Base-by-base conservation (phyloP, 1,139 yeast species). In the Candida tropicalis region DNA sequence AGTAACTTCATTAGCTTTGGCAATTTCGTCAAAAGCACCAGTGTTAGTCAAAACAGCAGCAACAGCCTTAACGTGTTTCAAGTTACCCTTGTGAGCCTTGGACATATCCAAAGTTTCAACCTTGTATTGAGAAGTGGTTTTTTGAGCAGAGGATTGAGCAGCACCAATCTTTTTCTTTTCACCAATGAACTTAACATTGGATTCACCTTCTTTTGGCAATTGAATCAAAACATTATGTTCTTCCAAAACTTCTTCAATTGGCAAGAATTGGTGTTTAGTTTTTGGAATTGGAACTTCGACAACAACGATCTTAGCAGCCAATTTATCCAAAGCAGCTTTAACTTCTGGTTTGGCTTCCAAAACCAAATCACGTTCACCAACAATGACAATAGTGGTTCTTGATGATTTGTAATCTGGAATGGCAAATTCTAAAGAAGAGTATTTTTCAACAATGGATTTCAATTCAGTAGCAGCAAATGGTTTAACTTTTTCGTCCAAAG, bases 51-150 rank as follows among this genome's bases (percentile, higher is more conserved):
- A 84, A 62, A 75, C 87, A 13, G 83, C 71, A 37, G 91, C 84
- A 45, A 91, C 73, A 29, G 83, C 79, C 55, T 80, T 80, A 26
- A 95, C 96, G 57, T 91, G 97, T 24, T 70, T 62, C 46, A 82
- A 64, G 58, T 87, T 83, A 56, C 87, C 88, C 57, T 88, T 87
- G 63, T 91, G 97, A 31, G 97, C 96, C 62, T 80, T 84, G 18
- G 95, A 82, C 68, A 91, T 83, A 55, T 88, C 95, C 59, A 91
- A 74, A 18, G 81, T 69, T 55, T 86, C 90, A 38, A 86, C 82
- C 54, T 68, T 70, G 58, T 64, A 73, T 53, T 69, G 73, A 33
- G 64, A 76, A 58, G 73, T 78, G 59, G 58, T 77, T 64, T 52
- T 84, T 77, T 62, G 68, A 67, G 79, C 63, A 66, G 66, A 64